Conservation (phyloP, 202 grass and related monocot genomes). For the Thinopyrum obtusiflorum region DNA sequence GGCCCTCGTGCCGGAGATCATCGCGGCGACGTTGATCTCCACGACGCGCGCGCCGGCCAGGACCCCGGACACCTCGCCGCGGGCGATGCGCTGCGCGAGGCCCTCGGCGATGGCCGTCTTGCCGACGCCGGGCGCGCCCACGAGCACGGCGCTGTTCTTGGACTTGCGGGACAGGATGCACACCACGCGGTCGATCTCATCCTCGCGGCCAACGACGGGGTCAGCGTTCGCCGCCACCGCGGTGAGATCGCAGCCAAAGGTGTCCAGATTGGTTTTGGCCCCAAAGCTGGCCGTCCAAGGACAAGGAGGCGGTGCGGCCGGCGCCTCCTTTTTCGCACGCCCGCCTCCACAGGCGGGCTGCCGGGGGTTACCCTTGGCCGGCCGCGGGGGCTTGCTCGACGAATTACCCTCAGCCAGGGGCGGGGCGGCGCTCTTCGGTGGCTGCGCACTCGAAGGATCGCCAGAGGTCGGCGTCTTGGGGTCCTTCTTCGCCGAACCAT, state of each 20-base stretch:
- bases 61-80: not conserved
- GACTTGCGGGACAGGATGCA: slow-evolving; percentile 11
- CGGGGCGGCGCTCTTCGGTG: not conserved
- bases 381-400: not conserved
- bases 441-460: not conserved
- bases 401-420: not conserved
- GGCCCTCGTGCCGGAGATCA: not conserved
- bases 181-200: slow-evolving; percentile 5
- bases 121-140: not conserved
- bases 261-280: not conserved
- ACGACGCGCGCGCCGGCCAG: not conserved
- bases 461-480: not conserved
- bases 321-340: not conserved
- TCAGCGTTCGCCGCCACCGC: not conserved
- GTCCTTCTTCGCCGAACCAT: not conserved
- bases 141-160: not conserved
- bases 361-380: not conserved
- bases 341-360: not conserved
- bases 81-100: slow-evolving; percentile 18
- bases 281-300: not conserved
- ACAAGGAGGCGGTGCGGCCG: not conserved
- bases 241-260: not conserved
- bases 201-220: not conserved
- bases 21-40: not conserved
- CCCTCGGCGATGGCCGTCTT: slow-evolving; percentile 14